Base-by-base conservation (phyloP, 352 stramenopile genomes). In the Stramenopiles sp. region DNA sequence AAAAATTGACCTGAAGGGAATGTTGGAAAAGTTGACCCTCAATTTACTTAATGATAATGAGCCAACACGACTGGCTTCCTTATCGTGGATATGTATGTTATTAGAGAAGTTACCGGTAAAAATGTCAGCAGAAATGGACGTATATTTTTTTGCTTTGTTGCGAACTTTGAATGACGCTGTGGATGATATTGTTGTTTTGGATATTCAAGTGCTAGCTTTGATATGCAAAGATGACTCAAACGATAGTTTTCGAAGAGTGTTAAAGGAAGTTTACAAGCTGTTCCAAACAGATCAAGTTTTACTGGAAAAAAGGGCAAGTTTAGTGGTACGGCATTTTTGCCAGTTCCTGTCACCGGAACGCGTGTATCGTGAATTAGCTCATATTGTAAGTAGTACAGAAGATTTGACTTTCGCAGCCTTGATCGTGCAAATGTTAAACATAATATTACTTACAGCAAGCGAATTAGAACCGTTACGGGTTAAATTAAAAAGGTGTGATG, bases 341-440 rank as follows among this genome's bases (percentile, higher is more conserved):
- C 92, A 98, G 27, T 85, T 99, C 44, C 88, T 99, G 30, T 94
- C 99, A 85, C 92, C 95, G 7, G 96, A 97, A 85, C 97, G 88
- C 83, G 97, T 99, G 39, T 99, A 99, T 86, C 92, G 98, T 84
- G 92, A 97, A 71, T 95, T 99, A 82, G 94, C 96, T 0, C 93
- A 95, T 80, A 94, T 98, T 0, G 84, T 99, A n/a, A 88, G 90
- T 0, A 89, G 87, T 0, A 83, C 87, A 22, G 30, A 83, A 7
- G 90, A 97, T 81, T 86, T 91, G 78, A 94, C 98, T 81, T 99
- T 99, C 86, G 92, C 96, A 8, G 92, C 92, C 0, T 95, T 98
- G 25, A 99, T 99, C 94, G 95, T 99, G 1, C 96, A 99, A 88
- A 98, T 95, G 33, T 88, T 99, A 7, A 99, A 99, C 83, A 85